Base-by-base conservation (phyloP, 805 yeast genomes). In the Lipomyces mesembrius region DNA sequence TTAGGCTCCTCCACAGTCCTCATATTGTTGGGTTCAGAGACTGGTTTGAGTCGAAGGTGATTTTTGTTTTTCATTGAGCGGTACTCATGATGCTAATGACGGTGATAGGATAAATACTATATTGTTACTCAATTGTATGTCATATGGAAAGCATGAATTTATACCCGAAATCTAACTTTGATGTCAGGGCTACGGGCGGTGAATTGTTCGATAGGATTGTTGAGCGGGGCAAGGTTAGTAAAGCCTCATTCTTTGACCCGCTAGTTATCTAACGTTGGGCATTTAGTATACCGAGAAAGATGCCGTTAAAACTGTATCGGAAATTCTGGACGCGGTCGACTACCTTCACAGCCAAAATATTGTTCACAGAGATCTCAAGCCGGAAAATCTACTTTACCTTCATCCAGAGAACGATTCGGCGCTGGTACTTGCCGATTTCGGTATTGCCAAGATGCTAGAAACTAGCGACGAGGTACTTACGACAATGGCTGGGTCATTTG, bases 331-430 rank as follows among this genome's bases (percentile, higher is more conserved):
- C 59, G 98, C 98, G 1, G 82, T 94, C 37, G 83, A 83, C 61
- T 95, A 94, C 75, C 80, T 94, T 61, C 99, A 94, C 76, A 78
- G 80, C 69, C 79, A 79, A 61, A 85, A 92, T 77, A 90, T 94
- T 74, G 97, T 94, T 9, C 99, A 94, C 77, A 84, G 98, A 67
- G 98, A 94, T 77, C 83, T 94, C 74, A 94, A 94, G 79, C 98
- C 98, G 2, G 99, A 94, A 77, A 94, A 94, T 78, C 84, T 94
- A 58, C 82, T 94, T 59, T 93, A 91, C 75, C 78, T 91, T 60
- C 81, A 84, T n/a, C 75, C 78, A 1, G 85, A 82, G n/a, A 84
- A 82, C 14, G 83, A 87, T 68, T 88, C 96, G 8, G 87, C 85
- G 63, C 82, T 94, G 46, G 97, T 93, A 11, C 81, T 94, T 70